phyloP scores from a whole-genome alignment of 805 yeast genomes.

The Saccharomyces mikatae region DNA sequence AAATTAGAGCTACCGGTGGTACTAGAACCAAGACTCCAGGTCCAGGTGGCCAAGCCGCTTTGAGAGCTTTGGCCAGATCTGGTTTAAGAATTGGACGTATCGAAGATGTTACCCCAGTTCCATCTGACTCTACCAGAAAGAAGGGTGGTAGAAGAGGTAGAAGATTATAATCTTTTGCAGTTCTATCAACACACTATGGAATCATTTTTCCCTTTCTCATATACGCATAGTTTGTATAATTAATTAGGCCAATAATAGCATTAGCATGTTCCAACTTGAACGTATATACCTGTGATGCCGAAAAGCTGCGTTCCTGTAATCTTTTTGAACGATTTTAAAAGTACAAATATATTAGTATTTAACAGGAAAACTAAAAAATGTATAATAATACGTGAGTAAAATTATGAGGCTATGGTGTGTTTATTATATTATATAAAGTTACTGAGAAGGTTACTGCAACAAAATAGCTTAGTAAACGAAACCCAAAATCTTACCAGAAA shows the following conservation, averaged over 20 bases:
- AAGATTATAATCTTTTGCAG: conserved; percentile 60
- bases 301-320: not conserved
- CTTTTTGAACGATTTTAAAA: not conserved
- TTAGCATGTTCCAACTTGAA: not conserved
- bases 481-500: conserved; percentile 97
- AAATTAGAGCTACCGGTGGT: conserved; percentile 99
- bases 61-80: conserved; percentile 99
- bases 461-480: conserved; percentile 69
- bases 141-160: conserved; percentile 99
- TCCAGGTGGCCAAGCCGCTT: conserved; percentile 99
- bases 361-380: not conserved
- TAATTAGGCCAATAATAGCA: not conserved
- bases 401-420: not conserved
- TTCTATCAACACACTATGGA: not conserved
- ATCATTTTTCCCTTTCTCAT: not conserved
- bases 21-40: conserved; percentile 99
- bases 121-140: conserved; percentile 99
- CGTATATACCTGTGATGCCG: not conserved
- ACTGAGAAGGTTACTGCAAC: not conserved
- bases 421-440: not conserved
- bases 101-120: conserved; percentile 99
- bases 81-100: conserved; percentile 99
- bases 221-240: not conserved
- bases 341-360: not conserved
- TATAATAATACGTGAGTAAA: not conserved